Evolutionary conservation across 208 protist genomes (phyloP), one percentile per base, ranked within the genome.

Genomic region (Histomonas meleagridis): DNA sequence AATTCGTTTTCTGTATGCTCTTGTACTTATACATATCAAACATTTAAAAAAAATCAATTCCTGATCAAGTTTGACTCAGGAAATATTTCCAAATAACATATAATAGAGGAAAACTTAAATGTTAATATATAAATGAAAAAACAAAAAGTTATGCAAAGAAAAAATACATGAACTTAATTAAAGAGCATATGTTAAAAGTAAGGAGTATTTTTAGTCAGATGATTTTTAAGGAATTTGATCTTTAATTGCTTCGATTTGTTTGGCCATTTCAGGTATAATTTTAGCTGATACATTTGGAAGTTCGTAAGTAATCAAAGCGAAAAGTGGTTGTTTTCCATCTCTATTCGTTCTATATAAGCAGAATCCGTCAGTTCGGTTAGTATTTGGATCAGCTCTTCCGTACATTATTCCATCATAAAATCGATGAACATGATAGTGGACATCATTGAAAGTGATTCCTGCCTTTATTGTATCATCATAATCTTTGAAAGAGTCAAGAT

Each of bases 401-500:
- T 86, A 86, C 0, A 86, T n/a, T 5, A 86, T 2, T 12, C 76
- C 76, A 57, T 86, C 76, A 28, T 86, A 86, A 16, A 86, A 86
- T 18, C 76, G 40, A n/a, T 86, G 76, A 16, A 86, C 76, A 35
- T 86, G 76, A 16, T 53, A 86, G 46, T 86, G 76, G 38, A 86
- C 40, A 0, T 46, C 46, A 55, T 86, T 55, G 28, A 51, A 86
- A 57, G 76, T 86, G 0, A 86, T 2, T 4, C 76, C 76, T 38
- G 76, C 0, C 18, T 86, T 86, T 16, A 86, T 49, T 51, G 76
- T 86, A 38, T 32, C 21, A 55, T 86, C 76, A n/a, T 51, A 86
- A 38, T 86, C 76, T 7, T 86, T 86, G 46, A 86, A 86, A 14
- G 55, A 43, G 21, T 9, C 21, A 4, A 86, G 18, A 5, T 26